Percentiles rank a stretch among this genome's conserved stretches.
Evolutionary conservation across 2,329 filamentous ascomycete genomes (phyloP).

Genomic region (Claviceps digitariae): DNA sequence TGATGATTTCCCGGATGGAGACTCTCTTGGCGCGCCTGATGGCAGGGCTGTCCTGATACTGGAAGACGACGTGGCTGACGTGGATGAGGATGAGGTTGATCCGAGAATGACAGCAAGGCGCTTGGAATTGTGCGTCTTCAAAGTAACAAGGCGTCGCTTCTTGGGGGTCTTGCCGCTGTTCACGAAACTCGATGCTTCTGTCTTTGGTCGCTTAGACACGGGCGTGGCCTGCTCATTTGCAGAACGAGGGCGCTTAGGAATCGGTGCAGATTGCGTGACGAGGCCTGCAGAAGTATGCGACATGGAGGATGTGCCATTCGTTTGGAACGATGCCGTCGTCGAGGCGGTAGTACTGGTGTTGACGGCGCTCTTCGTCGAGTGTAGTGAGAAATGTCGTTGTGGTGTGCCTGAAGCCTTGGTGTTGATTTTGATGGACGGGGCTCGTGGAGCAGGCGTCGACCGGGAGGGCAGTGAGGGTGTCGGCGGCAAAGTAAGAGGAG

Average conservation of each 20-base stretch:
- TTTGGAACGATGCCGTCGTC: not conserved
- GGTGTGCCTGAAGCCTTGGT: slow-evolving; percentile 17
- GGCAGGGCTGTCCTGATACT: slow-evolving; percentile 21
- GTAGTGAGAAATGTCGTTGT: slow-evolving; percentile 7
- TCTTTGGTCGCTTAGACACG: slow-evolving; percentile 25
- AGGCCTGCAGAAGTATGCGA: slow-evolving; percentile 9
- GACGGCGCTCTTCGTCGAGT: not conserved
- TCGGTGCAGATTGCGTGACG: slow-evolving; percentile 11
- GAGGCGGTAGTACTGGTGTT: slow-evolving; percentile 4
- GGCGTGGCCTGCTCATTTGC: slow-evolving; percentile 23
- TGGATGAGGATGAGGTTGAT: slow-evolving; percentile 9
- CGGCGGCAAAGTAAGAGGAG: slow-evolving; percentile 10
- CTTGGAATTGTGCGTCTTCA: slow-evolving; percentile 21
- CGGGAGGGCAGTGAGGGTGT: slow-evolving; percentile 17
- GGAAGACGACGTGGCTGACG: slow-evolving; percentile 8
- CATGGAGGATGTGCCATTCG: slow-evolving; percentile 7
- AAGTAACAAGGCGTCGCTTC: slow-evolving; percentile 23
- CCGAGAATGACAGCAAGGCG: slow-evolving; percentile 23
- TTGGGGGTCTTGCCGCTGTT: slow-evolving; percentile 13
- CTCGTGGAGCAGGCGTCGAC: slow-evolving; percentile 15
- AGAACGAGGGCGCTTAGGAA: slow-evolving; percentile 22
- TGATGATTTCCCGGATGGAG: slow-evolving; percentile 8
- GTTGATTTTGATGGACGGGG: slow-evolving; percentile 27
- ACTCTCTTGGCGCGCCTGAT: slow-evolving; percentile 15
- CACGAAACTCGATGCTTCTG: slow-evolving; percentile 8